Conservation (phyloP, 75 land plant genomes). For the Picea glauca region DNA sequence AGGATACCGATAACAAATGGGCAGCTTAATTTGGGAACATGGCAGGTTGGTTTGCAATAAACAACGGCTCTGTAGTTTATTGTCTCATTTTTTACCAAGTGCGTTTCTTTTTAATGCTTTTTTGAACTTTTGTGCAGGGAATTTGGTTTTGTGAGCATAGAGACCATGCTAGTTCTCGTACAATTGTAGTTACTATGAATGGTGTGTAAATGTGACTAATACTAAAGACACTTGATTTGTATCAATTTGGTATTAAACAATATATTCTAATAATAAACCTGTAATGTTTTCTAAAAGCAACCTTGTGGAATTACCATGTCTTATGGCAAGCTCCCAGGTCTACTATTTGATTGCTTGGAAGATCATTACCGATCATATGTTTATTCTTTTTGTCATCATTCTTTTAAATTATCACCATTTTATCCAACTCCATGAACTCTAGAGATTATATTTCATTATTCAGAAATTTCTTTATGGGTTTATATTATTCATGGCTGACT, state of each 20-base stretch:
- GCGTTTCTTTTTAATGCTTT: no score
- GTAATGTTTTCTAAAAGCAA: background rate
- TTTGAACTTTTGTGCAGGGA: no score
- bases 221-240: background rate
- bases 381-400: no score
- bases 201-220: conserved; percentile 19
- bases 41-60: no score
- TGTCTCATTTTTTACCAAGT: no score
- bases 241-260: background rate
- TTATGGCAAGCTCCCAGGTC: background rate
- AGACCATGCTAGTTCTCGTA: conserved; percentile 52
- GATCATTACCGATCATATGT: background rate
- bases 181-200: conserved; percentile 57
- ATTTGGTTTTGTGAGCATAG: conserved; percentile 78
- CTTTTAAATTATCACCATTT: no score
- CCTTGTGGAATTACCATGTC: background rate
- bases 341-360: background rate
- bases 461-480: no score
- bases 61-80: no score
- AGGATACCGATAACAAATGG: conserved; percentile 95
- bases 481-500: no score
- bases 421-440: no score
- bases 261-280: background rate
- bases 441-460: no score
- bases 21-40: conserved; percentile 87